These are phyloP conservation scores for Dothiorella sarmentorum DNA, from an alignment of 2,329 filamentous ascomycete genomes.

Conservation along the genomic window DNA sequence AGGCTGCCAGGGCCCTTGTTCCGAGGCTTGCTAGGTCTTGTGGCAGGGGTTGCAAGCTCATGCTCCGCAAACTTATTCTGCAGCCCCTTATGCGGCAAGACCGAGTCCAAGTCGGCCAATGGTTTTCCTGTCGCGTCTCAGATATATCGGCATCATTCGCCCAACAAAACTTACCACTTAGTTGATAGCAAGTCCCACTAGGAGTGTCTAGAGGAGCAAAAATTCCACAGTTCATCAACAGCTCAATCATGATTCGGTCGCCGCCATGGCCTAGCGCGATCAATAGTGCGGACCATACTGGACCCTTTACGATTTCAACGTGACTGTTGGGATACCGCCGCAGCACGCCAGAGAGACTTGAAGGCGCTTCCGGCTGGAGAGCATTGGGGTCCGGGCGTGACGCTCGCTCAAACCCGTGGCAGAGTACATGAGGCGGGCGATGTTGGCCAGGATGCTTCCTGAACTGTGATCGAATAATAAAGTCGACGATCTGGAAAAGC, in stretches of 20 bases:
- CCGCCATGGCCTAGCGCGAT: conserved; percentile 70
- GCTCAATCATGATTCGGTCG: conserved; percentile 71
- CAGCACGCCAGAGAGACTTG: conserved; percentile 64
- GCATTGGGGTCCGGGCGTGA: conserved; percentile 29
- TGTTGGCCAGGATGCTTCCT: conserved; percentile 48
- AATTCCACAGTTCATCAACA: conserved; percentile 74
- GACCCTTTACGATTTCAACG: conserved; percentile 63
- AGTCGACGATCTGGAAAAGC: conserved; percentile 44
- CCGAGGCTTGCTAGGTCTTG: conserved; percentile 34
- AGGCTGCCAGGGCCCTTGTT: conserved; percentile 2
- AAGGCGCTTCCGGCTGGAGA: conserved; percentile 32
- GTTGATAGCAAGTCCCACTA: conserved; percentile 67
- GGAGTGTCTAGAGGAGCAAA: conserved; percentile 62
- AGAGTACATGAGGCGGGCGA: conserved; percentile 71
- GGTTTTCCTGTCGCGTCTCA: conserved; percentile 16
- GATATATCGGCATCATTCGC: background rate
- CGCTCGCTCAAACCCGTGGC: conserved; percentile 71
- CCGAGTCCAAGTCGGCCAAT: conserved; percentile 9
- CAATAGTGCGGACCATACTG: conserved; percentile 73
- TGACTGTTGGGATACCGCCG: conserved; percentile 65
- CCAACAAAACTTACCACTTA: conserved; percentile 61
- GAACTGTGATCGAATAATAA: conserved; percentile 71
- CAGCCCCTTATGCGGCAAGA: background rate
- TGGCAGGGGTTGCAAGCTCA: background rate
- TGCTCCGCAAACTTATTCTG: conserved; percentile 9